Percentiles rank a stretch among this genome's conserved stretches.
These are phyloP conservation scores for Scutellaria minor DNA, from an alignment of 257 asterid species.

Conservation along the genomic window DNA sequence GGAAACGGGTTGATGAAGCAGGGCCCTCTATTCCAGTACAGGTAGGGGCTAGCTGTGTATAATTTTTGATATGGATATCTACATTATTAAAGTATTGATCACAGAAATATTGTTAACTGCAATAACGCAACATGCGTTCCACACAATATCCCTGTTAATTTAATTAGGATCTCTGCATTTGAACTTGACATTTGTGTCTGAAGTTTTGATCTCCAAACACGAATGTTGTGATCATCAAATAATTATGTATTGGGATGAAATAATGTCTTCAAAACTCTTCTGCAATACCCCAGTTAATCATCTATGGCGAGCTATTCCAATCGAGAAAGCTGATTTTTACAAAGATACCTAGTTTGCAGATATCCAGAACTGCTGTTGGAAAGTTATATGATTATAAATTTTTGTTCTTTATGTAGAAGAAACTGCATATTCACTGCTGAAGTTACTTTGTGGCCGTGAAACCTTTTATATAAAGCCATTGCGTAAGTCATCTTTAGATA, in stretches of 20 bases:
- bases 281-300: background rate
- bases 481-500: background rate
- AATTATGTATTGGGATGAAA: background rate
- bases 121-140: background rate
- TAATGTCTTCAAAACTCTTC: background rate
- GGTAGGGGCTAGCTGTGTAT: slow-evolving; percentile 44
- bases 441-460: background rate
- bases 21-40: slow-evolving; percentile 97
- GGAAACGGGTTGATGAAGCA: slow-evolving; percentile 80
- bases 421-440: background rate
- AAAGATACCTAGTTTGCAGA: background rate
- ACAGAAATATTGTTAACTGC: background rate
- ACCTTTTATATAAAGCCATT: background rate
- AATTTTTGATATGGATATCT: slow-evolving; percentile 20
- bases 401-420: background rate
- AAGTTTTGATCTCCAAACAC: background rate
- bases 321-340: background rate
- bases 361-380: background rate
- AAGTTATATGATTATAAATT: no score
- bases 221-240: slow-evolving; percentile 19
- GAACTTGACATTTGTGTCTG: slow-evolving; percentile 12
- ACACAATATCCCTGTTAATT: background rate
- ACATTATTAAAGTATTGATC: background rate
- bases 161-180: slow-evolving; percentile 1
- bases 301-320: background rate